Conservation (phyloP, 441 rosid species). For the Erysimum cheiri region DNA sequence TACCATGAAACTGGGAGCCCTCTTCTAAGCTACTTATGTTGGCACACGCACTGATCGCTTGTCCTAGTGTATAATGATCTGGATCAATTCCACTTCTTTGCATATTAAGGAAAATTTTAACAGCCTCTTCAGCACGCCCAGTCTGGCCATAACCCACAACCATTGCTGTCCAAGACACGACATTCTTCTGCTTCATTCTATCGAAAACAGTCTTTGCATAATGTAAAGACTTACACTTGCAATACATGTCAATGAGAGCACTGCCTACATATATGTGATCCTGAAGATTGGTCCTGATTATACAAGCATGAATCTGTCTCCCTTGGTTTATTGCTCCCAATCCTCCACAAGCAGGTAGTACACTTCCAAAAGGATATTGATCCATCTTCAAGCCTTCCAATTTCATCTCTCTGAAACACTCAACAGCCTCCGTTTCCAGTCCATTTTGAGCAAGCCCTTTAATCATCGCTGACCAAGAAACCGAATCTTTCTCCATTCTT, state of each 20-base stretch:
- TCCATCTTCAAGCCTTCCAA: constrained; percentile 66
- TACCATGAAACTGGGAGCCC: constrained; percentile 88
- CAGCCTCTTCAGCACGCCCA: constrained; percentile 82
- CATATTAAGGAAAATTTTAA: constrained; percentile 69
- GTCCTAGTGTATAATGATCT: constrained; percentile 84
- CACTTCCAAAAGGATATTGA: constrained; percentile 90
- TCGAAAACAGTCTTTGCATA: constrained; percentile 73
- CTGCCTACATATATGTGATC: constrained; percentile 80
- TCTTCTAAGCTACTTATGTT: constrained; percentile 90
- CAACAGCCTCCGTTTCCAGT: constrained; percentile 63
- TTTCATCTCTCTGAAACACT: constrained; percentile 72
- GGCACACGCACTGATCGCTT: constrained; percentile 92
- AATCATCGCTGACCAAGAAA: constrained; percentile 92
- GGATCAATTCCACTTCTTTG: constrained; percentile 78
- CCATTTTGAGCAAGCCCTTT: constrained; percentile 81
- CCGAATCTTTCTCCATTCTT: constrained; percentile 78
- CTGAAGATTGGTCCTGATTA: constrained; percentile 59
- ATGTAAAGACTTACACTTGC: constrained; percentile 66
- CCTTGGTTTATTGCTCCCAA: constrained; percentile 67
- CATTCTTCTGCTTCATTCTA: constrained; percentile 73
- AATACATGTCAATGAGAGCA: constrained; percentile 97
- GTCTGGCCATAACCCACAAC: constrained; percentile 91
- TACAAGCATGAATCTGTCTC: constrained; percentile 71
- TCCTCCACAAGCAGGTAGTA: constrained; percentile 82
- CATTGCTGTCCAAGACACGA: constrained; percentile 97